A percentile compares a stretch with the other conserved stretches of the same genome.
These are phyloP conservation scores for Monarda citriodora DNA, from an alignment of 305 asterid genomes.

Conservation along the genomic window DNA sequence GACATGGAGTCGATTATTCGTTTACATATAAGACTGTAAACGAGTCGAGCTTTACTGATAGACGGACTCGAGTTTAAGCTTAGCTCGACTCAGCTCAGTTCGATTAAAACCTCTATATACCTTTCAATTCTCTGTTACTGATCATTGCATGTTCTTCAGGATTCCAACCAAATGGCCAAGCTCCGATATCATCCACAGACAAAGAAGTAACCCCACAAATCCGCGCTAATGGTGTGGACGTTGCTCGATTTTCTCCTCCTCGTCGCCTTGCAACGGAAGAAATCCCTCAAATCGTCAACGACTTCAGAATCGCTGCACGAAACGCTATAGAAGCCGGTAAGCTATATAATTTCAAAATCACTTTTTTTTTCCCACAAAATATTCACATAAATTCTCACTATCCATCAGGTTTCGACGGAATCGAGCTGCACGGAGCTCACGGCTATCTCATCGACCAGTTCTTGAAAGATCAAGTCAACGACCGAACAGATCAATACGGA, in stretches of 20 bases:
- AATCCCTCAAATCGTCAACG: conserved; percentile 54
- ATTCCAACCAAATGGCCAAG: conserved; percentile 67
- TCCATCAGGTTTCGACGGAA: conserved; percentile 66
- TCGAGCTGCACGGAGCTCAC: conserved; percentile 75
- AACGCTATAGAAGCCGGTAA: conserved; percentile 80
- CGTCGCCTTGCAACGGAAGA: conserved; percentile 54
- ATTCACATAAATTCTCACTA: not conserved
- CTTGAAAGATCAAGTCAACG: conserved; percentile 64
- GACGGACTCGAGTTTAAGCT: not conserved
- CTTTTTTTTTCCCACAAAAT: no score
- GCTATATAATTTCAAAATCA: not conserved
- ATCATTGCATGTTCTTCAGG: conserved; percentile 28
- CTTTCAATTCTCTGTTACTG: not conserved
- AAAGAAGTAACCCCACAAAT: conserved; percentile 41
- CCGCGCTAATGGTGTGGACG: conserved; percentile 35
- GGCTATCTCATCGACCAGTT: conserved; percentile 77
- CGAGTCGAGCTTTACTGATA: not conserved
- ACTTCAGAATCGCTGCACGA: conserved; percentile 70
- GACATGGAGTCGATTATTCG: not conserved
- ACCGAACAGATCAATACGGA: conserved; percentile 65
- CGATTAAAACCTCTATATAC: not conserved
- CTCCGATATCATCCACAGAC: conserved; percentile 68
- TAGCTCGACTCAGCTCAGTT: not conserved
- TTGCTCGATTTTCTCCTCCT: conserved; percentile 48
- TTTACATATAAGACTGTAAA: not conserved